Evolutionary conservation across 148 eudicot genomes (phyloP), one percentile per base, ranked within the genome.

Genomic region (Amaranthus palmeri): DNA sequence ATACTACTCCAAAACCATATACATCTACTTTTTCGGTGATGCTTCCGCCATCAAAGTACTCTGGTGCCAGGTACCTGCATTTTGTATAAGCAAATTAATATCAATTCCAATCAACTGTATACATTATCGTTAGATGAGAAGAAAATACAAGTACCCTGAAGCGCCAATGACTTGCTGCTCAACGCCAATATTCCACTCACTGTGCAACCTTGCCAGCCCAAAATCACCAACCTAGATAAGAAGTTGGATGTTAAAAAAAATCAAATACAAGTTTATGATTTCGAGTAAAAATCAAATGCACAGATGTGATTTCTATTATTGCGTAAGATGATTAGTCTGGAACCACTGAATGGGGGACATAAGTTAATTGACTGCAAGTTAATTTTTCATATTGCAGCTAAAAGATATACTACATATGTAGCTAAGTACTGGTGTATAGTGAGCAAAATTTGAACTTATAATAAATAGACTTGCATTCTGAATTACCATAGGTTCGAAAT

Each of bases 401-500:
- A n/a, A 44, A 4, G 3, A n/a, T 18, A 58, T 44, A 7, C 6
- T 6, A 25, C n/a, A 44, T 8, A 18, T 14, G 4, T 7, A 63
- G 6, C 67, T 14, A 14, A 40, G 15, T 36, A 1, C 25, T 5
- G 11, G 43, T 11, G 3, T 17, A 9, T 25, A 8, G 6, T 12
- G 1, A 61, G 67, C 9, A 4, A 72, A 51, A 40, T 42, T 62
- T 8, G 36, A 25, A 25, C 36, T 51, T 13, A 18, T 17, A 8
- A 51, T 12, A 46, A 54, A 18, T 8, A 54, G 49, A 43, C 7
- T 41, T 7, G 5, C n/a, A 41, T 17, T 17, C 14, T 9, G 56
- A 72, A 64, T 80, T 90, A 92, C 98, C 96, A 88, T 73, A 73
- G 98, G 96, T 74, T 92, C 98, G 65, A 83, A 87, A 81, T 92